Evolutionary conservation across 805 yeast genomes (phyloP).

Genomic region (Scheffersomyces coipomensis): DNA sequence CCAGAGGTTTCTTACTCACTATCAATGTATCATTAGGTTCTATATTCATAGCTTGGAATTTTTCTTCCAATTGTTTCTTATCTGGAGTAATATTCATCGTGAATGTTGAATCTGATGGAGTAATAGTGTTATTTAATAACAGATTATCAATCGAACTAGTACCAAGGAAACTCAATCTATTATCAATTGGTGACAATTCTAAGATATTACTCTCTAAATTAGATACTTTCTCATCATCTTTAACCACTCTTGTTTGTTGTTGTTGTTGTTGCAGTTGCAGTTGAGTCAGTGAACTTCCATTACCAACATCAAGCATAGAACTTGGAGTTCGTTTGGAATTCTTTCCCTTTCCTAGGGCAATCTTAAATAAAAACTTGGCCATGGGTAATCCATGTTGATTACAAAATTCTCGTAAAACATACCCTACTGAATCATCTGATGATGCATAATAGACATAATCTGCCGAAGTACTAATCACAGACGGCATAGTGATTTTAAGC

Average conservation of each 20-base stretch:
- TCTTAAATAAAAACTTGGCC: constrained; percentile 21
- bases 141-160: constrained; percentile 6
- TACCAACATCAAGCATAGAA: background rate
- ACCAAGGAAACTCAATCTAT: constrained; percentile 3
- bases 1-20: background rate
- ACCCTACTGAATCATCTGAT: constrained; percentile 16
- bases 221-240: constrained; percentile 10
- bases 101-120: constrained; percentile 25
- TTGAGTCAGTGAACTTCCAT: no score
- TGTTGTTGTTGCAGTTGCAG: no score
- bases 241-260: constrained; percentile 4
- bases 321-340: background rate
- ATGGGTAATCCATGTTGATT: constrained; percentile 24
- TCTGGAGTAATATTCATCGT: constrained; percentile 19
- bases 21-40: background rate
- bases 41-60: constrained; percentile 3
- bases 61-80: constrained; percentile 16
- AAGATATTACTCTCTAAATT: constrained; percentile 13
- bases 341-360: background rate
- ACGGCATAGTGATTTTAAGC: constrained; percentile 1
- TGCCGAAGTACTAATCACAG: background rate
- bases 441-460: background rate
- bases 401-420: constrained; percentile 27
- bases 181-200: constrained; percentile 16
- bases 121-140: constrained; percentile 20